Conservation (phyloP, 306 rosid species). For the Dryas drummondii region DNA sequence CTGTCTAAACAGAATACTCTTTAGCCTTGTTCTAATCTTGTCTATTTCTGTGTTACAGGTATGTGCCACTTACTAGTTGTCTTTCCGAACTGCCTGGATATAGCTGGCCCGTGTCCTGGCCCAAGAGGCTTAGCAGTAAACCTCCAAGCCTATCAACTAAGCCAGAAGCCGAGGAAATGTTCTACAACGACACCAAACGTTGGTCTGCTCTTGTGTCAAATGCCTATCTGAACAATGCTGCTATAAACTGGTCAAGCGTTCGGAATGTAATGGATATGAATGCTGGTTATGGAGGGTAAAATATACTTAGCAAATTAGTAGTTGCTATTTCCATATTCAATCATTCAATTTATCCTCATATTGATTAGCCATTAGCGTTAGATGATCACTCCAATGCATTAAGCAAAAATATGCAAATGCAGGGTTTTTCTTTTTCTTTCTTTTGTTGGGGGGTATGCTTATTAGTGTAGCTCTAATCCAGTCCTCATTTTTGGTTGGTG, state of each 20-base stretch:
- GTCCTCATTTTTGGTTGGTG: background rate
- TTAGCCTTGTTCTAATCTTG: constrained; percentile 28
- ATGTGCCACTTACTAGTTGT: constrained; percentile 57
- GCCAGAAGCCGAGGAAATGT: constrained; percentile 39
- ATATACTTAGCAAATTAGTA: background rate
- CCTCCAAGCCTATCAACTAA: constrained; percentile 61
- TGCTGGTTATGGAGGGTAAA: constrained; percentile 97
- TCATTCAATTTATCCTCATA: background rate
- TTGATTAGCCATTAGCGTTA: background rate
- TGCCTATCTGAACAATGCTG: constrained; percentile 48
- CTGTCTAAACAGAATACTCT: background rate
- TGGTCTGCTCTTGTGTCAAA: constrained; percentile 73
- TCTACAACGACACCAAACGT: constrained; percentile 55
- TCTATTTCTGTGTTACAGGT: constrained; percentile 53
- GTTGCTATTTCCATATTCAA: background rate
- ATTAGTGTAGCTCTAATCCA: background rate
- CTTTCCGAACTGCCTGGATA: constrained; percentile 66
- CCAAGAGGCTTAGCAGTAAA: constrained; percentile 67
- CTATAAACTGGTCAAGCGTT: constrained; percentile 69
- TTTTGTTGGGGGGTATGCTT: background rate
- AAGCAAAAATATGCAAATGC: background rate
- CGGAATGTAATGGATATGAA: constrained; percentile 95
- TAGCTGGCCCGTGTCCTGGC: constrained; percentile 91
- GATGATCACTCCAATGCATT: no score
- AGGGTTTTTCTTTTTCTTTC: background rate